Percentiles rank a stretch among this genome's conserved stretches.
Evolutionary conservation across 345 rosid genomes (phyloP).

Genomic region (Eutrema yunnanense): DNA sequence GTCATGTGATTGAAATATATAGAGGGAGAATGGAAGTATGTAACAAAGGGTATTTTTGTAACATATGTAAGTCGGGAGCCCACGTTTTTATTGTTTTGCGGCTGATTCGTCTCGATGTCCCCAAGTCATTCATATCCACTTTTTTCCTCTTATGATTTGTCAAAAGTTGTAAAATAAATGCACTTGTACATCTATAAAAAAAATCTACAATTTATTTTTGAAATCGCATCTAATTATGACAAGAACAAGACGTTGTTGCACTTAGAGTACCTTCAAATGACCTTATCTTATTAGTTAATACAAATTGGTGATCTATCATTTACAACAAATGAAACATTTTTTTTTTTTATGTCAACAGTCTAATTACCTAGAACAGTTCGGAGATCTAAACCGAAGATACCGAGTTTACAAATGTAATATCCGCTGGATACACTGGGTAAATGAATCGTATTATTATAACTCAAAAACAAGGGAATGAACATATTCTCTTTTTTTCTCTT

Average conservation of each 20-base stretch:
- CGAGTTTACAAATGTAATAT: too few species aligned
- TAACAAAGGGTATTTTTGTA: conserved; percentile 1
- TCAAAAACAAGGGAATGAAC: neutral
- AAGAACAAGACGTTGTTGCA: neutral
- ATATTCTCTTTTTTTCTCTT: neutral
- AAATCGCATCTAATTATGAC: neutral
- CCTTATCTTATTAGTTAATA: neutral
- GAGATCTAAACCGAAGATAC: too few species aligned
- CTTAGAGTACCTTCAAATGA: neutral
- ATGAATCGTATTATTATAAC: neutral
- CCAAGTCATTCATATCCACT: neutral
- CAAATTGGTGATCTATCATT: neutral
- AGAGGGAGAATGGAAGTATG: neutral
- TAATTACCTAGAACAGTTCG: too few species aligned
- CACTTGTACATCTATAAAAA: neutral
- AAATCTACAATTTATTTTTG: neutral
- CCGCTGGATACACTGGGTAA: too few species aligned
- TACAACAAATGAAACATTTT: neutral
- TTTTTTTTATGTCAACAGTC: too few species aligned
- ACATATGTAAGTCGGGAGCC: conserved; percentile 1
- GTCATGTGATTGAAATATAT: conserved; percentile 5
- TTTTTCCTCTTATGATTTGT: conserved; percentile 7
- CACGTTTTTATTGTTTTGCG: conserved; percentile 28
- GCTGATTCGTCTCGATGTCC: conserved; percentile 19
- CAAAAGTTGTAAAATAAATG: neutral